These are phyloP conservation scores for Lycium ferocissimum DNA, from an alignment of 257 asterid species.

Conservation along the genomic window DNA sequence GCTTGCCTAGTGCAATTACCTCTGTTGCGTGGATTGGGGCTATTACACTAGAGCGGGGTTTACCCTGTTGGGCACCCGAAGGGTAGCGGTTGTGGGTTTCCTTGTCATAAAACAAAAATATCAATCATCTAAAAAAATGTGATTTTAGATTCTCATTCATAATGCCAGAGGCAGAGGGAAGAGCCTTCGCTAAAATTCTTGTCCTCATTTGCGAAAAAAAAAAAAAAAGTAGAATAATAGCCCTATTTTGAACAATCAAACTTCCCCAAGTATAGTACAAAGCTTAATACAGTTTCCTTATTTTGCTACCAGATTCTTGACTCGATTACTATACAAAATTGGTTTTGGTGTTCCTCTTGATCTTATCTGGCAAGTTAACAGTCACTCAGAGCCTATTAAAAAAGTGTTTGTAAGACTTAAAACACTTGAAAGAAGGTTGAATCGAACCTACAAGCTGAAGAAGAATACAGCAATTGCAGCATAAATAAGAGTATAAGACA, in stretches of 20 bases:
- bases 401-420: neutral
- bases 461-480: neutral
- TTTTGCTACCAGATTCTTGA: neutral
- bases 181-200: neutral
- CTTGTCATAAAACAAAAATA: too few species aligned
- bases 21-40: too few species aligned
- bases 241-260: slow-evolving; percentile 3
- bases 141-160: slow-evolving; percentile 13
- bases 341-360: slow-evolving; percentile 9
- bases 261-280: neutral
- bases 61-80: too few species aligned
- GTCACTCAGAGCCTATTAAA: neutral
- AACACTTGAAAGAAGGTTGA: neutral
- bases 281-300: neutral
- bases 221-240: neutral
- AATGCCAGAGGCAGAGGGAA: neutral
- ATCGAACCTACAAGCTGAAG: slow-evolving; percentile 24
- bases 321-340: neutral
- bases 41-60: too few species aligned
- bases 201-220: slow-evolving; percentile 2
- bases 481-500: neutral
- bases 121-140: neutral
- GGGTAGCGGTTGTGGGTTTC: too few species aligned
- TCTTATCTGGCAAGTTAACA: slow-evolving; percentile 21
- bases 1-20: too few species aligned